Base-by-base conservation (phyloP, 768 basidiomycete genomes). In the Lactarius tabidus region DNA sequence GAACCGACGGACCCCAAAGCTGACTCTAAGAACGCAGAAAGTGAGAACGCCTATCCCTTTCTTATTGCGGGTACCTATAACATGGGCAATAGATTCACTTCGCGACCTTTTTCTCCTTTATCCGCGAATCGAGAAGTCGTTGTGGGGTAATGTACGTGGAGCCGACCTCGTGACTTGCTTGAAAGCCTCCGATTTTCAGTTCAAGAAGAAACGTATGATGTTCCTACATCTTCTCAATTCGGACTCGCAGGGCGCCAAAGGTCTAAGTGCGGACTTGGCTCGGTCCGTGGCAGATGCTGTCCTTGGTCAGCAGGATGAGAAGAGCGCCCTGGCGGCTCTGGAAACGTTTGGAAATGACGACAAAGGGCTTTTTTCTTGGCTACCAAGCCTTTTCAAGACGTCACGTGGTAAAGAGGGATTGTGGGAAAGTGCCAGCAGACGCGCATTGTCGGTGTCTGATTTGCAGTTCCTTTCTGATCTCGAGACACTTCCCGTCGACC, bases 381-480 rank as follows among this genome's bases (percentile, higher is more conserved):
- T 51, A 14, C 48, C 14, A 26, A 15, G 15, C 15, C 48, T 51
- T 26, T 51, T 51, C 14, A 26, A 9, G 33, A 18, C 29, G 14
- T 31, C 26, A n/a, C n/a, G n/a, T 6, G 29, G 41, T 26, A 29
- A 60, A 33, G 39, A 31, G 29, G 63, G 64, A 2, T 31, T 61
- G n/a, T 53, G 57, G 36, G 26, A 51, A 26, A 51, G 23, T 5
- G 48, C 48, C 48, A 17, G 45, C 23, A 51, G 39, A 35, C 31
- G 18, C 29, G 62, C 54, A 1, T 8, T 0, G 9, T 12, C 12
- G 4, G 52, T 62, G 18, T 23, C 48, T 6, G 62, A 70, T 38
- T 14, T 20, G 6, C 36, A 14, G 1, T 70, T 70, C 39, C 51
- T 70, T 2, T 45, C 51, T 2, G 18, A 20, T 1, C 48, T 65